Base-by-base conservation (phyloP, 2,329 filamentous ascomycete species). In the Aspergillus sp. region DNA sequence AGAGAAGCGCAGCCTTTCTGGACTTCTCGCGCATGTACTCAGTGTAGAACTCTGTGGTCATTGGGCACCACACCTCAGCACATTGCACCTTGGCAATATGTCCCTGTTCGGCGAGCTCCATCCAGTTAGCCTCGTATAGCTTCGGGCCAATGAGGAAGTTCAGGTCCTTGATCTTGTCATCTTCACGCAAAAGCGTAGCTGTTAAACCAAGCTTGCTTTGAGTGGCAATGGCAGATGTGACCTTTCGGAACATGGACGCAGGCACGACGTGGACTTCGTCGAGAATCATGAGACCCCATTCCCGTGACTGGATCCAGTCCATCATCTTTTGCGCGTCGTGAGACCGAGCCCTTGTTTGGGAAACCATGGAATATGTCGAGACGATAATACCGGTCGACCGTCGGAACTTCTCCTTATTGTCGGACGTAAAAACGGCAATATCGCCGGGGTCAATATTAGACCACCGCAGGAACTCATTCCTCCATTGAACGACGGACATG, bases 321-420 rank as follows among this genome's bases (percentile, higher is more conserved):
- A 99, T 97, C 86, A 98, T 96, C 79, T 96, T 96, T 70, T 95
- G 87, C 3, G 93, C 90, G 72, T 99, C 93, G 71, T 98, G 88
- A 2, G 95, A 93, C 58, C 93, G 85, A 59, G 91, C 89, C 50
- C 91, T 85, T 13, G 89, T 92, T 69, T 95, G 90, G 8, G 91
- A 96, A n/a, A 99, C 92, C 95, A 99, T 99, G 58, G 91, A 95
- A 75, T 99, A 99, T 1, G 95, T 99, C 11, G 93, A 96, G 52
- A 99, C 92, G 64, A 99, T 96, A 64, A 99, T 93, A 70, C 95
- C 95, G 1, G 95, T 96, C 70, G 91, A 93, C 50, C 93, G 86
- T 1, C 88, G 87, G 68, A 99, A 96, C 52, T 83, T 82, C 57
- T 88, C 87, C 76, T 99, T 99, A 72, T 91, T 91, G 65, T 96